Evolutionary conservation across 78 protist species (phyloP), one percentile per base, ranked within the genome.

Genomic region (Diacronema lutheri): DNA sequence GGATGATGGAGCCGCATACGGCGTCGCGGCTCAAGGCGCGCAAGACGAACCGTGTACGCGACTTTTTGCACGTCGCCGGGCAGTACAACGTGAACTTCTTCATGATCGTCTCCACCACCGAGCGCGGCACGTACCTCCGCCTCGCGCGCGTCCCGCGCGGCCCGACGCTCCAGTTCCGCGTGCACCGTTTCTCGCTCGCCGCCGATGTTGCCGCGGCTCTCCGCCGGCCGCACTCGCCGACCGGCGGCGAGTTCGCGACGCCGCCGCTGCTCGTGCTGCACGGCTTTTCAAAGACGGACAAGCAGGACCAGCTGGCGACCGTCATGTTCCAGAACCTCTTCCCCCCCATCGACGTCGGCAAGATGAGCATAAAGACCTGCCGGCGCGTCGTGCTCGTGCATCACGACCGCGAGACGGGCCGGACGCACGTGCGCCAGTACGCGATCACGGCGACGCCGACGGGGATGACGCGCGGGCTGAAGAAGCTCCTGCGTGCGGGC

Each of bases 281-380:
- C 58, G 58, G 41, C 57, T 71, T 71, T 12, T 56, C 41, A 20
- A 13, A 38, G 58, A 4, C 13, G 37, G 20, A 12, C 29, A 25
- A 38, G 58, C 41, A 71, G 29, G 33, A 71, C 50, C 7, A 12
- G 26, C 79, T 71, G 37, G 31, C 79, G 23, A 12, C 79, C 5
- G 41, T 56, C 11, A 71, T 71, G 79, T 26, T 71, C n/a, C 79
- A 31, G 41, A 71, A 71, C 79, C 79, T 71, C 58, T 71, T 71
- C 79, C 79, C 79, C 12, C 9, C 79, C 33, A 23, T 71, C 79
- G 41, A 71, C 37, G 79, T 64, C 41, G 71, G 31, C 31, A 11
- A 11, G 41, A 33, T 65, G 29, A 10, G 26, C 29, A 41, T 71
- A 35, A 1, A 56, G 20, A 29, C 35, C 20, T 71, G 55, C 60